A percentile compares a stretch with the other conserved stretches of the same genome.
Conservation (phyloP, 352 stramenopile genomes). For the Globisporangium mamillatum region DNA sequence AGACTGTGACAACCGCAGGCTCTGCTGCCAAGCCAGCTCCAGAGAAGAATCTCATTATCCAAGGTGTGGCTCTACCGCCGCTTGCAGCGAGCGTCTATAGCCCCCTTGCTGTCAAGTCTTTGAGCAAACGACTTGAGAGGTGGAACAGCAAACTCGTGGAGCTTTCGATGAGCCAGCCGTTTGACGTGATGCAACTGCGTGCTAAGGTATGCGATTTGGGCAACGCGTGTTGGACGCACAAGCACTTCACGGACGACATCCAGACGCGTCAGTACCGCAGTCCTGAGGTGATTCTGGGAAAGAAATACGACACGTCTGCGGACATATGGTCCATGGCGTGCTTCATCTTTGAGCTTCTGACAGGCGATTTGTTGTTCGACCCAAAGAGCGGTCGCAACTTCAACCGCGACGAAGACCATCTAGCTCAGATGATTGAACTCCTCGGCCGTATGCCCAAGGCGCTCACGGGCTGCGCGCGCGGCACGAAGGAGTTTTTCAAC, state of each 20-base stretch:
- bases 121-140: slow-evolving; percentile 30
- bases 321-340: slow-evolving; percentile 99
- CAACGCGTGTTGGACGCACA: slow-evolving; percentile 99
- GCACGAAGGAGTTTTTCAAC: slow-evolving; percentile 97
- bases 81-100: slow-evolving; percentile 16
- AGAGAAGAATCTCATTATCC: slow-evolving; percentile 27
- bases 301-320: slow-evolving; percentile 97
- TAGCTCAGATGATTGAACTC: slow-evolving; percentile 99
- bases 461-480: slow-evolving; percentile 62
- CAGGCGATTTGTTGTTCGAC: slow-evolving; percentile 99
- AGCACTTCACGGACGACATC: slow-evolving; percentile 99
- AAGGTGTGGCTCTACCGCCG: slow-evolving; percentile 40
- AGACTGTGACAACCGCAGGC: neutral
- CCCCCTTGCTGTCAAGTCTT: slow-evolving; percentile 19
- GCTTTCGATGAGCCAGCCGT: slow-evolving; percentile 35
- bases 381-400: slow-evolving; percentile 89
- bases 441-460: slow-evolving; percentile 96
- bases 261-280: slow-evolving; percentile 99
- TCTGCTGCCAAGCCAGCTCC: neutral
- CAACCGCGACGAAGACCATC: slow-evolving; percentile 94
- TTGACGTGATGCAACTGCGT: slow-evolving; percentile 63
- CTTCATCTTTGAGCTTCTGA: slow-evolving; percentile 99
- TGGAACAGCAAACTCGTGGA: slow-evolving; percentile 44
- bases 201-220: slow-evolving; percentile 97
- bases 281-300: slow-evolving; percentile 96